A percentile compares a stretch with the other conserved stretches of the same genome.
phyloP scores from a whole-genome alignment of 106 monocot species.

The Platanthera guangdongensis region DNA sequence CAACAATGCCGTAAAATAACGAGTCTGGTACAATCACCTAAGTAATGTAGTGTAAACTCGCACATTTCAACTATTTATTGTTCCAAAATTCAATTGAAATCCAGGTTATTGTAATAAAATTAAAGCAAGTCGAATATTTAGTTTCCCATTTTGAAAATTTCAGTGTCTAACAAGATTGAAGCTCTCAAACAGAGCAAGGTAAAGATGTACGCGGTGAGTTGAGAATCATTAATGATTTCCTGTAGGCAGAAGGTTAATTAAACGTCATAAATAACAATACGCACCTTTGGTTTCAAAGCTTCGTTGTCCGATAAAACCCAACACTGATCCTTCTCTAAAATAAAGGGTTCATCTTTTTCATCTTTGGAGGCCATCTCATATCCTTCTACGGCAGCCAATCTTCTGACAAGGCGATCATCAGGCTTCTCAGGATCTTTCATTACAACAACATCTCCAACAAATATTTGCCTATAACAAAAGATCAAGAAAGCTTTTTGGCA shows the following conservation, averaged over 20 bases:
- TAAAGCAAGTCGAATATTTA: neutral
- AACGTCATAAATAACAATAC: neutral
- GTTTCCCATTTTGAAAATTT: neutral
- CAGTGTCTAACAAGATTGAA: neutral
- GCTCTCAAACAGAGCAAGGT: neutral
- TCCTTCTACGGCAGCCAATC: constrained; percentile 84
- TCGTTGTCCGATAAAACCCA: constrained; percentile 81
- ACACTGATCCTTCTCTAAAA: constrained; percentile 80
- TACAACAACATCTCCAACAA: constrained; percentile 89
- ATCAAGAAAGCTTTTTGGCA: neutral
- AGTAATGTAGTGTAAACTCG: too few relatives aligned
- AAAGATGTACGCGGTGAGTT: neutral
- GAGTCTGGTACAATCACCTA: too few relatives aligned
- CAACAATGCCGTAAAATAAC: too few relatives aligned
- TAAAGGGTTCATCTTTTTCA: constrained; percentile 87
- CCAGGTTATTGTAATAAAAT: neutral
- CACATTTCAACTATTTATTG: neutral
- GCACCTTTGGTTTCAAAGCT: constrained; percentile 74
- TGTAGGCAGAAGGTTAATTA: neutral
- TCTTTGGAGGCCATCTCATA: constrained; percentile 89
- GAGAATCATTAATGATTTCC: neutral
- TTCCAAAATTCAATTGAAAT: neutral
- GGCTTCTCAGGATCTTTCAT: constrained; percentile 88
- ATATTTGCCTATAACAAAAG: constrained; percentile 42
- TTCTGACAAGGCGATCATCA: constrained; percentile 62